Evolutionary conservation across 768 basidiomycete species (phyloP).

Genomic region (Pleurotus salmoneostramineus): DNA sequence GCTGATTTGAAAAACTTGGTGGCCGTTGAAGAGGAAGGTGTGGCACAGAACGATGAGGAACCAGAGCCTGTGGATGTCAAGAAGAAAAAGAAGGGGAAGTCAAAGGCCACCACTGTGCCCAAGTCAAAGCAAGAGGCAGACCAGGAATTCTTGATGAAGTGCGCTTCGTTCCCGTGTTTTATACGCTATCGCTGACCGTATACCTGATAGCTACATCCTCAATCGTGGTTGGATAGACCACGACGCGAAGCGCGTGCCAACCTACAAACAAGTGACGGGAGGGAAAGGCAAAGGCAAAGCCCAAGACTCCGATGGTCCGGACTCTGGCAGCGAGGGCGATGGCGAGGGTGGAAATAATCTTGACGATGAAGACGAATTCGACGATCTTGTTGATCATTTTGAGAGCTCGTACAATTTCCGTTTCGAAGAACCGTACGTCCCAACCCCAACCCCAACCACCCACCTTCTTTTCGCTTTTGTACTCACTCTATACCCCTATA

Average conservation of each 20-base stretch:
- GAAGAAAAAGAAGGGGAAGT: constrained; percentile 23
- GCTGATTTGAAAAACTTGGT: constrained; percentile 68
- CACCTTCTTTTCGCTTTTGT: background rate
- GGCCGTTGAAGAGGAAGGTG: constrained; percentile 39
- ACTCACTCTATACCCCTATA: background rate
- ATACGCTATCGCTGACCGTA: background rate
- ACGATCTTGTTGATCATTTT: constrained; percentile 87
- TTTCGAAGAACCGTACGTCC: constrained; percentile 89
- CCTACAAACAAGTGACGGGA: constrained; percentile 75
- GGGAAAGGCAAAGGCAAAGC: constrained; percentile 23
- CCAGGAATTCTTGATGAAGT: constrained; percentile 91
- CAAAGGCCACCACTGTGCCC: constrained; percentile 16
- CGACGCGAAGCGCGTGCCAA: constrained; percentile 69
- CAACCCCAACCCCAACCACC: constrained; percentile 11
- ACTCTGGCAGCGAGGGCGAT: constrained; percentile 17
- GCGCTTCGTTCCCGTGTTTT: constrained; percentile 22
- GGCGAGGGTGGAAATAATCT: constrained; percentile 26
- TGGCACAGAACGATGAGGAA: constrained; percentile 23
- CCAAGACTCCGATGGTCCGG: constrained; percentile 17
- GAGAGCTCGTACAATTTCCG: constrained; percentile 98
- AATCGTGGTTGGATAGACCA: constrained; percentile 98
- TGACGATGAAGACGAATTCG: constrained; percentile 66
- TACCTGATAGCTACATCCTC: constrained; percentile 74
- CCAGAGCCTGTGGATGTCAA: constrained; percentile 30
- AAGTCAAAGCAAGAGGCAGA: constrained; percentile 60